phyloP scores from a whole-genome alignment of 108 stramenopile genomes.

The Nannochloropsis salina region DNA sequence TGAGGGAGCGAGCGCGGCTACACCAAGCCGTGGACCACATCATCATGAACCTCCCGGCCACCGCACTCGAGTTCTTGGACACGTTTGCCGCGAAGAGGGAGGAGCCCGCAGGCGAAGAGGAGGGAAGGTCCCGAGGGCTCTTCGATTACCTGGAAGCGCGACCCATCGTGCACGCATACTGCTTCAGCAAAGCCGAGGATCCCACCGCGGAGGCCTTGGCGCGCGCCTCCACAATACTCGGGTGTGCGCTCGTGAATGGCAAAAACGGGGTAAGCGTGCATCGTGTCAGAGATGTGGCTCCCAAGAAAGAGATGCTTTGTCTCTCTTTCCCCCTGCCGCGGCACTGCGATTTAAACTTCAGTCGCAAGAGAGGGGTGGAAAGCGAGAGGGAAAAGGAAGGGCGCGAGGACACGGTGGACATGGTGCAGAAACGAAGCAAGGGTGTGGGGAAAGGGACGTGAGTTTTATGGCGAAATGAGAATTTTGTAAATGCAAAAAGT shows the following conservation, averaged over 20 bases:
- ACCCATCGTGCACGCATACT: constrained; percentile 54
- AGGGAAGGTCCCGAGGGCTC: neutral
- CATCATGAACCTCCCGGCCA: constrained; percentile 92
- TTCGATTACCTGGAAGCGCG: constrained; percentile 17
- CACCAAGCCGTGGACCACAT: constrained; percentile 59
- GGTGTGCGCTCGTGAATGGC: constrained; percentile 20
- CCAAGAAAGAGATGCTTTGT: constrained; percentile 58
- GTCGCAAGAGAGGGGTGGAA: neutral
- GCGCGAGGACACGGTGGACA: neutral
- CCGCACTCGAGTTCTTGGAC: constrained; percentile 85
- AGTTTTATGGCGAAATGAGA: too few relatives aligned
- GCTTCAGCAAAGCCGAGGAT: constrained; percentile 55
- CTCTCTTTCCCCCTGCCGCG: constrained; percentile 49
- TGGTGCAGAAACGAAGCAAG: neutral
- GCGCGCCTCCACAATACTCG: constrained; percentile 23
- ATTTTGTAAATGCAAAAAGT: too few relatives aligned
- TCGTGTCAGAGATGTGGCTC: constrained; percentile 55
- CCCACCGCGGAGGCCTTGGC: constrained; percentile 30
- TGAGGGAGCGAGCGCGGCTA: constrained; percentile 41
- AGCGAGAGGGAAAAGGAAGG: neutral
- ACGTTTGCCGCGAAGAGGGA: constrained; percentile 66
- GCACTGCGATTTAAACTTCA: neutral
- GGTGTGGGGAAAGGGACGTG: too few relatives aligned
- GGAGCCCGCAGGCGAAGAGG: neutral
- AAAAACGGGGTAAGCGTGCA: constrained; percentile 26